Base-by-base conservation (phyloP, 805 yeast genomes). In the Candida sakaeoensis region DNA sequence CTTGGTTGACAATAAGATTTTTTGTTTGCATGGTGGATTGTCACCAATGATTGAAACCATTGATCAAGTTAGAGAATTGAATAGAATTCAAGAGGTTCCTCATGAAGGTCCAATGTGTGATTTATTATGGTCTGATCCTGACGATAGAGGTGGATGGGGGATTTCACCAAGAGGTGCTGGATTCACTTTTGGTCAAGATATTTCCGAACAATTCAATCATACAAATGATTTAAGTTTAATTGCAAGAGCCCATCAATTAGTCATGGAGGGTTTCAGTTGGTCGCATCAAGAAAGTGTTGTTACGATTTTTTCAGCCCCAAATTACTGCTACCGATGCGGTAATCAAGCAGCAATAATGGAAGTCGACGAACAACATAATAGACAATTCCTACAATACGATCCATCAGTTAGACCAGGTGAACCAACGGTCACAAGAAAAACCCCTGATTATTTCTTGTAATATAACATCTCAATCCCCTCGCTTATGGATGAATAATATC, bases 81-180 rank as follows among this genome's bases (percentile, higher is more conserved):
- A 88, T 68, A 77, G 97, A 72, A 78, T 85, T 57, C 96, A 89
- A 67, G 97, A 89, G 68, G 96, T 90, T 35, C 97, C 97, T 29
- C 97, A 89, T 58, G 96, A 90, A 62, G 97, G 97, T 32, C 95
- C 96, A 47, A 88, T 90, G 96, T 90, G 96, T 68, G 97, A 90
- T 61, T 72, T 90, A 54, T 71, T 90, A 50, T 90, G 97, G 97
- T 86, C 95, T 3, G 97, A 90, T 63, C 97, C 97, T 21, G 97
- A 90, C 62, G 96, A 90, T 63, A 75, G 96, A 59, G 96, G 95
- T 52, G 96, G 96, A 54, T 90, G 97, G 97, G 96, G 96, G 47
- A 86, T 90, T 50, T 83, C 93, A 57, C 96, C 96, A 63, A 80
- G 97, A 78, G 96, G 96, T 72, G 97, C 97, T 46, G 97, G 97